A percentile compares a stretch with the other conserved stretches of the same genome.
Conservation (phyloP, 306 rosid genomes). For the Casuarina cunninghamiana region DNA sequence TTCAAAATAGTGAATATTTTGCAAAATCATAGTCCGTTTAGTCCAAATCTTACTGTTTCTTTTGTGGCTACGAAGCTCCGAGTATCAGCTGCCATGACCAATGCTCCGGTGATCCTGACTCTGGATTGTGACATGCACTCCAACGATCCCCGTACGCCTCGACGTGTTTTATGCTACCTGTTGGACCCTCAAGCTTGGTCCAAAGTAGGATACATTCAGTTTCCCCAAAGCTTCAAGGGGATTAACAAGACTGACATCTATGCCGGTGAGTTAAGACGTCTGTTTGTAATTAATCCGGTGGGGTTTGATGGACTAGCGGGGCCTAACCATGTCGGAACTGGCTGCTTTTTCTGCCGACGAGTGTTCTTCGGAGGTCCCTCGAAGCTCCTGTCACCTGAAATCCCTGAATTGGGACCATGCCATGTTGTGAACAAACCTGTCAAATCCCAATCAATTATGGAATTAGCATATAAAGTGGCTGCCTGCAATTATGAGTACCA, state of each 20-base stretch:
- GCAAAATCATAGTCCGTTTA: neutral
- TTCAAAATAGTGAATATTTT: neutral
- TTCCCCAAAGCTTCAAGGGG: conserved; percentile 41
- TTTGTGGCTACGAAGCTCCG: conserved; percentile 27
- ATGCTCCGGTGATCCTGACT: conserved; percentile 43
- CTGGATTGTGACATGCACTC: conserved; percentile 47
- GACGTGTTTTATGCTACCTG: conserved; percentile 35
- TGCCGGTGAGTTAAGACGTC: conserved; percentile 17
- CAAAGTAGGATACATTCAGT: conserved; percentile 32
- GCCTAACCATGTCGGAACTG: conserved; percentile 35
- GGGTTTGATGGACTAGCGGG: conserved; percentile 46
- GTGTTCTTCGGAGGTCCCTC: conserved; percentile 44
- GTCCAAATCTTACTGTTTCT: neutral
- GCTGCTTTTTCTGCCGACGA: conserved; percentile 40
- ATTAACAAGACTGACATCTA: conserved; percentile 39
- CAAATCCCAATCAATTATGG: conserved; percentile 11
- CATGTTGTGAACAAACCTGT: conserved; percentile 31
- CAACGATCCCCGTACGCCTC: conserved; percentile 38
- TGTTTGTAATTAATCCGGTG: conserved; percentile 16
- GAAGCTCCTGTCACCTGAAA: conserved; percentile 10
- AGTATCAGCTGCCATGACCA: conserved; percentile 46
- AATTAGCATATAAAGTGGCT: conserved; percentile 29
- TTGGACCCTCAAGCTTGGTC: conserved; percentile 15
- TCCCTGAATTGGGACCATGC: conserved; percentile 22
- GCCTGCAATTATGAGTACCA: conserved; percentile 36